Evolutionary conservation across 352 stramenopile species (phyloP).

Genomic region (Halophytophthora polymorphica): DNA sequence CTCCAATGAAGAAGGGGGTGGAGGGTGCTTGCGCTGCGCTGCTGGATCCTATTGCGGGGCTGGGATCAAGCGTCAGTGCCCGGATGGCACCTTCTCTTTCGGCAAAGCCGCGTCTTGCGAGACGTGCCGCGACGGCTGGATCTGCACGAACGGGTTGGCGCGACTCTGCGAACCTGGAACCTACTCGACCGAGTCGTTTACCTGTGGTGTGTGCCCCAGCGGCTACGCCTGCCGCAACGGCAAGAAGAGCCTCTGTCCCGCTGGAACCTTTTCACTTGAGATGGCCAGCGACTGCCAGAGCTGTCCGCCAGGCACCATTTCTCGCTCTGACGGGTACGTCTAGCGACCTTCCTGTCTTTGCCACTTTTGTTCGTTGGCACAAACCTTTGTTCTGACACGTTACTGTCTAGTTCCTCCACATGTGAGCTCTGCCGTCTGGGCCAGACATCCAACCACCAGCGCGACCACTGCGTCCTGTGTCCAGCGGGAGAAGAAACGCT

Average conservation of each 20-base stretch:
- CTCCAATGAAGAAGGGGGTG: conserved; percentile 1
- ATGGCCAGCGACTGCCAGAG: conserved; percentile 47
- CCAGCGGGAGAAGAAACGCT: conserved; percentile 35
- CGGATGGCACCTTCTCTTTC: conserved; percentile 53
- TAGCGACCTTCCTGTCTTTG: not conserved
- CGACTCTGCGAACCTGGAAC: conserved; percentile 54
- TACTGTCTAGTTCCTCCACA: conserved; percentile 23
- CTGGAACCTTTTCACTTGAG: conserved; percentile 39
- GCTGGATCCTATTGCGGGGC: conserved; percentile 56
- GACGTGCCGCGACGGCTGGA: conserved; percentile 54
- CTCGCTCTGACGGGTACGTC: conserved; percentile 33
- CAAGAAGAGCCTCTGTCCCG: conserved; percentile 37
- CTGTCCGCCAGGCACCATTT: conserved; percentile 61
- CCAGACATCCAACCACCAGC: conserved; percentile 51
- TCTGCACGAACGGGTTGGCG: conserved; percentile 53
- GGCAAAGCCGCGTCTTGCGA: conserved; percentile 52
- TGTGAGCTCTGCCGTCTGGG: conserved; percentile 42
- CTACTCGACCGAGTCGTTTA: conserved; percentile 33
- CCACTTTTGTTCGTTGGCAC: not conserved
- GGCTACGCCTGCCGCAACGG: conserved; percentile 62
- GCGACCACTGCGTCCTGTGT: conserved; percentile 53
- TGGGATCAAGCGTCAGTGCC: conserved; percentile 49
- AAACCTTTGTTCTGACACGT: conserved; percentile 6
- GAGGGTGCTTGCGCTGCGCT: conserved; percentile 45
- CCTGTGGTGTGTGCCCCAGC: conserved; percentile 40